A percentile compares a stretch with the other conserved stretches of the same genome.
phyloP scores from a whole-genome alignment of 2,329 filamentous ascomycete species.

The Delphinella strobiligena region DNA sequence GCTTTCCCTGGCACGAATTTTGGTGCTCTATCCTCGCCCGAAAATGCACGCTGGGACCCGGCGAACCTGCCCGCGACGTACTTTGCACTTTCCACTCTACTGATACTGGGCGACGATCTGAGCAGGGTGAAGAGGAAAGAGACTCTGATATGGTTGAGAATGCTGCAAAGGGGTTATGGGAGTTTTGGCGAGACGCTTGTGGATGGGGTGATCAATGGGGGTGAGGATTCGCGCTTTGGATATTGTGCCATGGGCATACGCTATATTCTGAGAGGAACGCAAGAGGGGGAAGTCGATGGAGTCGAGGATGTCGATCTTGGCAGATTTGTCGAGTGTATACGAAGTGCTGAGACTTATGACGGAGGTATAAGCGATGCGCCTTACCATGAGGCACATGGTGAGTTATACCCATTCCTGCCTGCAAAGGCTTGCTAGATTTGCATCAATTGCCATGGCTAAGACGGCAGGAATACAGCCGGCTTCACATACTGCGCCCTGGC shows the following conservation, averaged over 20 bases:
- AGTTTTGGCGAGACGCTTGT: conserved; percentile 80
- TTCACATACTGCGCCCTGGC: conserved; percentile 83
- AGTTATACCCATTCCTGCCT: conserved; percentile 35
- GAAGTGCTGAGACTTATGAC: conserved; percentile 61
- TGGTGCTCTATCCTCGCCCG: conserved; percentile 31
- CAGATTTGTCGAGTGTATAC: conserved; percentile 57
- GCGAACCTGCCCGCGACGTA: conserved; percentile 79
- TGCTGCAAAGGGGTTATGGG: conserved; percentile 69
- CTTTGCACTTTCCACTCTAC: conserved; percentile 69
- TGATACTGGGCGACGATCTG: conserved; percentile 50
- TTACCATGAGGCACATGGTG: conserved; percentile 73
- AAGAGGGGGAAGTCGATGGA: conserved; percentile 41
- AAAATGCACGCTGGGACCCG: conserved; percentile 53
- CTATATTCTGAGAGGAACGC: conserved; percentile 62
- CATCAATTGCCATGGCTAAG: neutral
- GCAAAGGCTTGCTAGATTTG: neutral
- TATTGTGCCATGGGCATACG: conserved; percentile 73
- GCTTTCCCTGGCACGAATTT: conserved; percentile 63
- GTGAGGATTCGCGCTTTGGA: conserved; percentile 75
- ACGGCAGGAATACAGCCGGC: conserved; percentile 58
- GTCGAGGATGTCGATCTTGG: conserved; percentile 65
- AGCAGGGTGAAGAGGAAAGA: conserved; percentile 52
- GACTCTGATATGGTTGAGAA: conserved; percentile 62
- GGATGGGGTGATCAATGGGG: conserved; percentile 47
- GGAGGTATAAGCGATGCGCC: conserved; percentile 71